A percentile compares a stretch with the other conserved stretches of the same genome.
Conservation (phyloP, 352 stramenopile species). For the Pythium aphanidermatum region DNA sequence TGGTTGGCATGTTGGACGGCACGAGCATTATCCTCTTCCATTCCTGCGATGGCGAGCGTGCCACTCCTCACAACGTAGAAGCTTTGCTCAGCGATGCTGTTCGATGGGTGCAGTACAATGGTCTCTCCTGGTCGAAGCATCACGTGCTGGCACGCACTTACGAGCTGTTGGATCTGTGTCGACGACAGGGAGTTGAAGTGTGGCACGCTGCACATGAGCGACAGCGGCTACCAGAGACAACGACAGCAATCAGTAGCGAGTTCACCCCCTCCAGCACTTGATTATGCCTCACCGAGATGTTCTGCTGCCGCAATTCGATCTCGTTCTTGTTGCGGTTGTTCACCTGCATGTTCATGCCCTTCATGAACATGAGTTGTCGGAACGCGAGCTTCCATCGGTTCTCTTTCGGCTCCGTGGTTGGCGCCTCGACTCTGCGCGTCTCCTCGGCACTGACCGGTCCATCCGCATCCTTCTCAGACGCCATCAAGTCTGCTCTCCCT, state of each 20-base stretch:
- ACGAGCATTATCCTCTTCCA: constrained; percentile 27
- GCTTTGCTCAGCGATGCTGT: constrained; percentile 20
- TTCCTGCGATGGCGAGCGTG: constrained; percentile 31
- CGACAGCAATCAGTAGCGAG: background rate
- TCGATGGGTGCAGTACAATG: constrained; percentile 21
- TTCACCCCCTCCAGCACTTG: background rate
- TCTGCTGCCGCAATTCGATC: constrained; percentile 71
- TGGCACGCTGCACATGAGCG: constrained; percentile 67
- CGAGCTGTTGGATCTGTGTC: constrained; percentile 46
- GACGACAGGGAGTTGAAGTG: constrained; percentile 66
- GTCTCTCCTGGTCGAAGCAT: constrained; percentile 48
- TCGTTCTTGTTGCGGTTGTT: constrained; percentile 73
- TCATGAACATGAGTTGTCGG: constrained; percentile 80
- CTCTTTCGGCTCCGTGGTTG: constrained; percentile 16
- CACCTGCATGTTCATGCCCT: constrained; percentile 76
- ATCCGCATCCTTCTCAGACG: constrained; percentile 1
- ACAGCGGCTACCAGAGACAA: constrained; percentile 33
- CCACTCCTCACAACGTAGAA: constrained; percentile 71
- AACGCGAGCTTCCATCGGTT: constrained; percentile 77
- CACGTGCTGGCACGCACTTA: constrained; percentile 33
- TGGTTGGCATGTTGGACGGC: constrained; percentile 46
- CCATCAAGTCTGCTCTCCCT: too few species aligned
- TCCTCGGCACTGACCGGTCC: constrained; percentile 1
- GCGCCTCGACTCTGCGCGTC: constrained; percentile 2
- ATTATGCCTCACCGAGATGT: constrained; percentile 47